Evolutionary conservation across 441 rosid genomes (phyloP), one percentile per base, ranked within the genome.

Genomic region (Omphalea diandra): DNA sequence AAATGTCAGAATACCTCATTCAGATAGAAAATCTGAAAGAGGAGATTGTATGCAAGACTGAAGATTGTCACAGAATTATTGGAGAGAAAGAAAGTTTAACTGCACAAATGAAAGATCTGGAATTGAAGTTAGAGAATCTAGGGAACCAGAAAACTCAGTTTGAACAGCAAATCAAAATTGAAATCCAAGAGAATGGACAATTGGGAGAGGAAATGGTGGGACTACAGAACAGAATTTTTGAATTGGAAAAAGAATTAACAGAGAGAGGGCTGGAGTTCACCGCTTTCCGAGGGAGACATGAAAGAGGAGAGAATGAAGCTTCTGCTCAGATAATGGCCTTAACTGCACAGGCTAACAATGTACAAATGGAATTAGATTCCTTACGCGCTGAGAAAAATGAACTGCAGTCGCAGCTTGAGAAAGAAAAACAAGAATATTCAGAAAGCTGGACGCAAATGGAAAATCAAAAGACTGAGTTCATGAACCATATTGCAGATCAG

Each of bases 21-120:
- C 83, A 86, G 76, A 81, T 76, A 17, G 85, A 80, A 70, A 85
- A 77, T 67, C 76, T 80, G 40, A 87, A 87, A 73, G 86, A 84
- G 77, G 85, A 86, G 74, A 73, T 79, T 53, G 64, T 8, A 18
- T 63, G 73, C 68, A 83, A 76, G 76, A 75, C 57, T 20, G 84
- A 79, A 54, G 83, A 84, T 80, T 81, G 76, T 8, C 82, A 80
- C 50, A 83, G 70, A 75, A 50, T 64, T 47, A 54, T 72, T 49
- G 86, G 76, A 79, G 97, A 87, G 79, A 84, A 69, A 81, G 89
- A 85, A 59, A 72, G 76, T 73, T 75, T 82, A 70, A 67, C 58
- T 18, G 81, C 77, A 67, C 77, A 69, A 64, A 18, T 78, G 17
- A 80, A 79, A 70, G 84, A 79, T 26, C 82, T 87, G 58, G 65